Conservation (phyloP, 2,329 filamentous ascomycete species). For the Aspergillus felis region DNA sequence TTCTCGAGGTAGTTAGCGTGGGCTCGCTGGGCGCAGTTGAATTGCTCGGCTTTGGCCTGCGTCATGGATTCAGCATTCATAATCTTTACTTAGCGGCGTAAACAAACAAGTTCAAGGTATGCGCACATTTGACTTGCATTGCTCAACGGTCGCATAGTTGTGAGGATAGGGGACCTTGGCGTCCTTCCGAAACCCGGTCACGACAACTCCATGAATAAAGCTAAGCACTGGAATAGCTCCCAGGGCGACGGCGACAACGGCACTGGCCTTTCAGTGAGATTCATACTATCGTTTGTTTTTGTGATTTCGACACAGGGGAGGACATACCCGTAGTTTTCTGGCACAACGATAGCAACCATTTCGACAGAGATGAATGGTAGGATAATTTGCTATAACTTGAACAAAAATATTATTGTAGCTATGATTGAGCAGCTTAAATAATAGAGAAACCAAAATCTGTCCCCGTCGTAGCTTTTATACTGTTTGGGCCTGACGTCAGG, state of each 20-base stretch:
- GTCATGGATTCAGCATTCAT: neutral
- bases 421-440: neutral
- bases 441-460: neutral
- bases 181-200: constrained; percentile 45
- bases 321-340: constrained; percentile 48
- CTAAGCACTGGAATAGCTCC: constrained; percentile 52
- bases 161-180: constrained; percentile 57
- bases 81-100: neutral
- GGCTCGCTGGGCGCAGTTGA: constrained; percentile 54
- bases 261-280: constrained; percentile 35
- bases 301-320: neutral
- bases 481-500: neutral
- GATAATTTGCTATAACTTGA: neutral
- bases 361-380: constrained; percentile 9
- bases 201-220: constrained; percentile 49
- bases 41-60: constrained; percentile 42
- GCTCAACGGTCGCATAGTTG: constrained; percentile 54
- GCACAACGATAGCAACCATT: constrained; percentile 43
- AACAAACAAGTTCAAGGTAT: constrained; percentile 6
- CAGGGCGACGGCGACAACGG: constrained; percentile 53
- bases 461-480: neutral
- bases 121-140: constrained; percentile 47
- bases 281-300: constrained; percentile 2
- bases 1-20: constrained; percentile 61
- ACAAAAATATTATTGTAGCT: neutral